Percentiles rank a stretch among this genome's conserved stretches.
Conservation (phyloP, 305 asterid species). For the Salvia sclarea region DNA sequence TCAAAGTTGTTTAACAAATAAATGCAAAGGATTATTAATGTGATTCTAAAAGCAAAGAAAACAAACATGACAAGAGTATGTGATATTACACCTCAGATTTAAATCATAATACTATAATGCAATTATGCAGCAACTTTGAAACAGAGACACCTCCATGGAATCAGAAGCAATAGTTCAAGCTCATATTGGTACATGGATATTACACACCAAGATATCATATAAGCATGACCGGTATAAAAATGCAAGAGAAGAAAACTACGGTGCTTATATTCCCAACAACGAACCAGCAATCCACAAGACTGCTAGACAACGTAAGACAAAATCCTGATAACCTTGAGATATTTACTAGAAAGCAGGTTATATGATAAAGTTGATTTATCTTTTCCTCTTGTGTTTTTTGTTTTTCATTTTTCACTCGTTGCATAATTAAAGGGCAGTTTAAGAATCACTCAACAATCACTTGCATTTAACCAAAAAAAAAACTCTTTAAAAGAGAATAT, state of each 20-base stretch:
- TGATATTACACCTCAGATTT: background rate
- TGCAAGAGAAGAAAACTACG: background rate
- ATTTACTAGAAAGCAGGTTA: background rate
- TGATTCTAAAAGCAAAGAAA: background rate
- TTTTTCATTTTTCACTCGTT: background rate
- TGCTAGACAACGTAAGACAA: background rate
- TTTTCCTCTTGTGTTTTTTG: background rate
- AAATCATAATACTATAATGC: background rate
- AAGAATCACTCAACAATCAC: background rate
- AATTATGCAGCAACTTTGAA: background rate
- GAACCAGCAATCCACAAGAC: background rate
- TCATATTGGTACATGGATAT: background rate
- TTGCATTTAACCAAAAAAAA: background rate
- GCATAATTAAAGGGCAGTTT: too few relatives aligned
- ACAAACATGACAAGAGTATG: background rate
- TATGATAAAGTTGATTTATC: background rate
- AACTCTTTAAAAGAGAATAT: background rate
- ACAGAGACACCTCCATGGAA: background rate
- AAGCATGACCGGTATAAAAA: background rate
- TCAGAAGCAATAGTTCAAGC: conserved; percentile 6
- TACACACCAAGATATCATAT: background rate
- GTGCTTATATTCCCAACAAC: background rate
- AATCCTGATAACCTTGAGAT: background rate
- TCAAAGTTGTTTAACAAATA: background rate
- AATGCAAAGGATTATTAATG: conserved; percentile 7